Evolutionary conservation across 192 early-diverging fungal species (phyloP).

Genomic region (Podila clonocystis): DNA sequence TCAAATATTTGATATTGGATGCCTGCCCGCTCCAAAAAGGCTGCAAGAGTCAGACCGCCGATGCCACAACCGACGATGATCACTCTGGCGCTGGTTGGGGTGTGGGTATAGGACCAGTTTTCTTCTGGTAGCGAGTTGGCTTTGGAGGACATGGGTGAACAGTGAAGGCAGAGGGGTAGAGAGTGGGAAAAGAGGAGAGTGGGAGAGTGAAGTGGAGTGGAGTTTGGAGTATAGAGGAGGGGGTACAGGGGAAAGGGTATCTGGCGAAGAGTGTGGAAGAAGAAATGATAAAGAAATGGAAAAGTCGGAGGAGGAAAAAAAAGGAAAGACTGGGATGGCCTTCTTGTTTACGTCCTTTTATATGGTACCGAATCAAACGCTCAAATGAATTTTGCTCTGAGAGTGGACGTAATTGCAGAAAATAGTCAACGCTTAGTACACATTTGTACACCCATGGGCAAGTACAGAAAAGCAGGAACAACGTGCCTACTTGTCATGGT

Average conservation of each 20-base stretch:
- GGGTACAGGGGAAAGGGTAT: background rate
- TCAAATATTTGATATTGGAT: constrained; percentile 30
- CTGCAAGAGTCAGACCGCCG: constrained; percentile 22
- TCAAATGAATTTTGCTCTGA: no score
- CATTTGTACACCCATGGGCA: no score
- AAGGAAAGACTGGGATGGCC: background rate
- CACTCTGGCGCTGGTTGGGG: constrained; percentile 15
- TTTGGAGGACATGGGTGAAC: background rate
- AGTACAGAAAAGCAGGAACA: no score
- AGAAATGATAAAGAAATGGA: background rate
- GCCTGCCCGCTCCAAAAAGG: constrained; percentile 20
- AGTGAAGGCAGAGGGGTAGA: background rate
- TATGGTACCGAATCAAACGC: no score
- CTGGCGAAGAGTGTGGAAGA: background rate
- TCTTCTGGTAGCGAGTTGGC: background rate
- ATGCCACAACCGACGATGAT: constrained; percentile 30
- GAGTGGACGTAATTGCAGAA: no score
- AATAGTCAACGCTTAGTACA: no score
- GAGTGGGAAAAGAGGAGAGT: background rate
- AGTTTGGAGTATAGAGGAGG: background rate
- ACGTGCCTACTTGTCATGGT: no score
- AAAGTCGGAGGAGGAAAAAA: background rate
- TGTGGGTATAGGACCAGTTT: background rate
- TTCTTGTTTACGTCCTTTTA: no score
- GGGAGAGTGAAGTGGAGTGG: background rate